Base-by-base conservation (phyloP, 2,329 filamentous ascomycete genomes). In the Didymosphaeria variabile region DNA sequence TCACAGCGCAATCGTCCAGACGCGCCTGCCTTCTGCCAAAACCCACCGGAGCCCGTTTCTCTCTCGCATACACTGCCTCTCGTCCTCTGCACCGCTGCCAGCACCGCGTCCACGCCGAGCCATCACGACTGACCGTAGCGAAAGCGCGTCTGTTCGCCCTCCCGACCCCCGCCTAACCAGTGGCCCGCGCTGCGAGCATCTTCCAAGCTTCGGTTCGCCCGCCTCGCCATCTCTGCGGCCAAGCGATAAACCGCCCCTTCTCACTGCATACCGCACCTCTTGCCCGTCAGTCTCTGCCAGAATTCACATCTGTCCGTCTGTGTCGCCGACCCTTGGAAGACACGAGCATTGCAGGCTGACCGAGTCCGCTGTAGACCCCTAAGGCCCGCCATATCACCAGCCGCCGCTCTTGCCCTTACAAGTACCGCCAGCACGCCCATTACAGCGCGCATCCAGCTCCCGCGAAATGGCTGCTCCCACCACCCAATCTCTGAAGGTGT, bases 401-500 rank as follows among this genome's bases (percentile, higher is more conserved):
- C 19, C 61, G 55, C 58, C 58, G 58, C 38, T 13, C 32, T 52
- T 36, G 60, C 47, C 50, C 26, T n/a, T 44, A 26, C 47, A 51
- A 46, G 31, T 31, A 55, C 55, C 58, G 54, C 60, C 44, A 17
- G 34, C 19, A 55, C 34, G 65, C 15, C 58, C 57, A 45, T 36
- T 32, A 40, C 59, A 44, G 38, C 60, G 59, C 58, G 58, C 54
- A 64, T 46, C 57, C 50, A 61, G 62, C 67, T 63, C 55, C 64
- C 60, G 36, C 63, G 63, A 66, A 59, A 90, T 87, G 85, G 94
- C 94, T 86, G 90, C 91, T 80, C 91, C 90, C 64, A 91, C 91
- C 75, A 94, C 94, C 76, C 92, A 96, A 84, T 96, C 92, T 72
- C 84, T 97, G 78, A 97, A 97, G 92, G 93, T 95, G 84, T 64